Percentiles rank a stretch among this genome's conserved stretches.
These are phyloP conservation scores for Ophiostoma piceae DNA, from an alignment of 2,329 filamentous ascomycete species.

Conservation along the genomic window DNA sequence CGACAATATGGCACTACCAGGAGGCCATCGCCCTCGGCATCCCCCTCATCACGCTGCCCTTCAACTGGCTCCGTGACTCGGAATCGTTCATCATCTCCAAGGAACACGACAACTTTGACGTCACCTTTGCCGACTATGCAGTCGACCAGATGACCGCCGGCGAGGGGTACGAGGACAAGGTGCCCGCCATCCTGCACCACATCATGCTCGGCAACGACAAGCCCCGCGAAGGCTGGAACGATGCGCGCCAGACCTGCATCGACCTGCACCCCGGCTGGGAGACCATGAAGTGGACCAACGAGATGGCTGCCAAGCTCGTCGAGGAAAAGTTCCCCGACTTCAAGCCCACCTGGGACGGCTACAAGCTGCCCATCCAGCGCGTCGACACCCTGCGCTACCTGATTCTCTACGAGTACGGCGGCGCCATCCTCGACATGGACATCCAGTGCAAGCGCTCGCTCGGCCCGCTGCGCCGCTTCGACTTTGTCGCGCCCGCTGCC, in stretches of 20 bases:
- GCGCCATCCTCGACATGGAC: conserved; percentile 23
- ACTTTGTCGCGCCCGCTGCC: conserved; percentile 21
- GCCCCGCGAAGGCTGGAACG: conserved; percentile 14
- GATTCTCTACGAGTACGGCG: conserved; percentile 68
- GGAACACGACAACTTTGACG: conserved; percentile 20
- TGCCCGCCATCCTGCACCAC: conserved; percentile 22
- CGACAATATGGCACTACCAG: conserved; percentile 12
- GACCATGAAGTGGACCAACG: conserved; percentile 21
- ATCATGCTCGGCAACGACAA: conserved; percentile 17
- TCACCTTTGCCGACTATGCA: conserved; percentile 21
- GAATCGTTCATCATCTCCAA: conserved; percentile 15
- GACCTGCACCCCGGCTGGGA: conserved; percentile 22
- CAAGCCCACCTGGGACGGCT: conserved; percentile 66
- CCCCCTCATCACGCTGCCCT: neutral
- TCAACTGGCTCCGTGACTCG: conserved; percentile 15
- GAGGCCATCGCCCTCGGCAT: neutral
- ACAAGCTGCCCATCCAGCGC: conserved; percentile 68
- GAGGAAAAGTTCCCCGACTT: conserved; percentile 71
- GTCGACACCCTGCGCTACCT: conserved; percentile 77
- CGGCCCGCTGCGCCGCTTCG: conserved; percentile 22
- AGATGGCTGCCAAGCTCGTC: conserved; percentile 49
- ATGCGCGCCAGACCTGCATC: conserved; percentile 21
- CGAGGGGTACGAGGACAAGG: conserved; percentile 16
- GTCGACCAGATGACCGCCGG: conserved; percentile 17
- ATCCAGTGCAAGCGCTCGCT: conserved; percentile 22